A percentile compares a stretch with the other conserved stretches of the same genome.
Evolutionary conservation across 225 moss, liverwort and hornwort species (phyloP).

Genomic region (Antitrichia curtipendula): DNA sequence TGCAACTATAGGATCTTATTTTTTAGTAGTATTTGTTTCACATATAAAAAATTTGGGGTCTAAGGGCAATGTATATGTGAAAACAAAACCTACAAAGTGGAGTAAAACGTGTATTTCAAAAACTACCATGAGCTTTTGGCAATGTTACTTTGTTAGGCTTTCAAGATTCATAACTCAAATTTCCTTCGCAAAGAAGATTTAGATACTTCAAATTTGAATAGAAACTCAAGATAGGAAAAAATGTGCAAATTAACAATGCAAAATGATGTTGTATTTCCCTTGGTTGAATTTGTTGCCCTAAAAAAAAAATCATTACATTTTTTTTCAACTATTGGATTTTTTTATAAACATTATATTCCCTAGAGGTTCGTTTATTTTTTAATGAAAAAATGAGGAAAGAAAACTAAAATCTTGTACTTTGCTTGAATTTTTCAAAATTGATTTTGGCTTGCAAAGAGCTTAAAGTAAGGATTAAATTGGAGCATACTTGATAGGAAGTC

Average conservation of each 20-base stretch:
- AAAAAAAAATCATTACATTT: rapidly evolving
- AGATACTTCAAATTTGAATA: background rate
- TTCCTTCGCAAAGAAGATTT: no score
- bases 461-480: rapidly evolving
- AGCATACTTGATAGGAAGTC: background rate
- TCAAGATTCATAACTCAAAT: no score
- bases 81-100: no score
- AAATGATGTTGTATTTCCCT: background rate
- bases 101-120: no score
- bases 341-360: background rate
- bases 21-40: no score
- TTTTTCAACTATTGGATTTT: background rate
- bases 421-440: rapidly evolving
- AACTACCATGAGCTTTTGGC: no score
- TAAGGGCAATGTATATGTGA: no score
- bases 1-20: no score
- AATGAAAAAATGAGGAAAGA: background rate
- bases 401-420: background rate
- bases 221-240: background rate
- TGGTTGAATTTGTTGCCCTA: rapidly evolving
- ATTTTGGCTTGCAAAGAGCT: background rate
- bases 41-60: no score
- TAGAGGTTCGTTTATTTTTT: background rate
- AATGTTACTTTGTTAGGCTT: no score
- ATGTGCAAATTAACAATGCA: background rate